A percentile compares a stretch with the other conserved stretches of the same genome.
phyloP scores from a whole-genome alignment of 1,284 basidiomycete species.

The Quambalaria eucalypti region DNA sequence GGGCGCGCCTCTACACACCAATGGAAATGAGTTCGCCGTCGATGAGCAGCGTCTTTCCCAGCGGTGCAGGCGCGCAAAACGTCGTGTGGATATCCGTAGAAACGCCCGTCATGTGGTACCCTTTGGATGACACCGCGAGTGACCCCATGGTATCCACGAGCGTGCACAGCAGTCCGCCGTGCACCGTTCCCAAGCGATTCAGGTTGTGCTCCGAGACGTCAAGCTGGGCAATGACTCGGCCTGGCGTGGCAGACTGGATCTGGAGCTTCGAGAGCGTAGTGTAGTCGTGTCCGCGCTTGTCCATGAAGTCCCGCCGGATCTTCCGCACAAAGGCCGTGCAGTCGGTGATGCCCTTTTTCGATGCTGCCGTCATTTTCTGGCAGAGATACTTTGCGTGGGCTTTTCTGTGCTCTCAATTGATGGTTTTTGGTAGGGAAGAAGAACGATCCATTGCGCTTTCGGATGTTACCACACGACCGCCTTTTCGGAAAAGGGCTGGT shows the following conservation, averaged over 20 bases:
- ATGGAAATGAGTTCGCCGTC: no score
- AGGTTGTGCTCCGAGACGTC: conserved; percentile 26
- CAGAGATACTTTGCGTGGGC: no score
- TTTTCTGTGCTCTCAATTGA: no score
- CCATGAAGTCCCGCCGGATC: conserved; percentile 4
- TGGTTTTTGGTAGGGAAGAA: no score
- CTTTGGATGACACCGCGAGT: conserved; percentile 69
- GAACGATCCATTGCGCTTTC: no score
- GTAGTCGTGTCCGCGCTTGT: conserved; percentile 28
- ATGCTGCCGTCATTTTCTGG: not conserved
- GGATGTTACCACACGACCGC: no score
- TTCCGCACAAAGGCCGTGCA: conserved; percentile 8
- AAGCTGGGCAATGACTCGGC: conserved; percentile 21
- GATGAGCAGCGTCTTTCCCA: no score
- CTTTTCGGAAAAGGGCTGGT: no score
- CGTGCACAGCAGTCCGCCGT: conserved; percentile 74
- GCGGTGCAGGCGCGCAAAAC: no score
- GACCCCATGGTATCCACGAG: conserved; percentile 77
- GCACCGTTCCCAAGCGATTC: conserved; percentile 52
- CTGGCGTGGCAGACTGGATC: conserved; percentile 25
- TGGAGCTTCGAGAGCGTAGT: conserved; percentile 22
- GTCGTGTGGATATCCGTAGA: conserved; percentile 78
- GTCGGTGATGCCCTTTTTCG: not conserved
- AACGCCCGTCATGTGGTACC: conserved; percentile 73
- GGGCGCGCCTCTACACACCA: no score